Evolutionary conservation across 129 eudicot genomes (phyloP), one percentile per base, ranked within the genome.

Genomic region (Cynara cardunculus): DNA sequence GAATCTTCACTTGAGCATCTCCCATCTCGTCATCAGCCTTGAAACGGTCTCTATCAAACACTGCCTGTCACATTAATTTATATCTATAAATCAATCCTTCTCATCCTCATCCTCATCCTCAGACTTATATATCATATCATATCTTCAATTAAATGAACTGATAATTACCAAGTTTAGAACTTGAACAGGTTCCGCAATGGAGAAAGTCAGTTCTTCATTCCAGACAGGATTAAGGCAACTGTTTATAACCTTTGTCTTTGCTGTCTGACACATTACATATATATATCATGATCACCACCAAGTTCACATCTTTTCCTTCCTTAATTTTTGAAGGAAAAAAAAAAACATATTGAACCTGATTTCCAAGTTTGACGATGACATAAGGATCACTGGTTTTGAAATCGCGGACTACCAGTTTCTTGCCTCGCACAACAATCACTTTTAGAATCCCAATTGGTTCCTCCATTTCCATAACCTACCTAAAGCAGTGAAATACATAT

Each of bases 11-110:
- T 5, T 82, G 77, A 46, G 93, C 93, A 79, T 85, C 85, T 34
- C 93, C 93, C 93, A 89, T 89, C 85, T 89, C 83, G 82, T 89
- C 93, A 78, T 87, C 93, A 1, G 89, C 84, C 78, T 89, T 89
- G 89, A 89, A 87, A 3, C 83, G 89, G 69, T 89, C 91, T 87
- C 83, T 89, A 72, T 89, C 91, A 75, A 85, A 87, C 72, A 87
- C 93, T 81, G 85, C 87, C 93, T 89, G 83, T 21, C 22, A 24
- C 25, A 71, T 1, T 30, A 35, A 35, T 72, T n/a, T 41, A 7
- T 44, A 46, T 46, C 2, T 11, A 41, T 41, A 11, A 10, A 11
- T 10, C 13, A 37, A 8, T 37, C 12, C 13, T 37, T 10, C n/a
- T n/a, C n/a, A n/a, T n/a, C n/a, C n/a, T n/a, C n/a, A n/a, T n/a